Base-by-base conservation (phyloP, 2,329 filamentous ascomycete genomes). In the Elsinoe necatrix region DNA sequence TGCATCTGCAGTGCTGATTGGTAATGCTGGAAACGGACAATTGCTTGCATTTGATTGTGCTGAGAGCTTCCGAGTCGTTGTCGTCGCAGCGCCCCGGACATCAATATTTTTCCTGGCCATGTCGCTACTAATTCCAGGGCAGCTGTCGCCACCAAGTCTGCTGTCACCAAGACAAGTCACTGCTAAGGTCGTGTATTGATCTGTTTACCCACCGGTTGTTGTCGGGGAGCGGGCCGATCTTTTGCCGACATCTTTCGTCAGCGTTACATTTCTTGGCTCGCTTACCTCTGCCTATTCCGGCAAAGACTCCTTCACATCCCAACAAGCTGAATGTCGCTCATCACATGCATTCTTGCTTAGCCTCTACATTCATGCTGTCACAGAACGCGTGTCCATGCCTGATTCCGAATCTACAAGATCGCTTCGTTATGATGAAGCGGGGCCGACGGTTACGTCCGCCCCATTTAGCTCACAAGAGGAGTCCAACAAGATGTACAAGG, bases 41-140 rank as follows among this genome's bases (percentile, higher is more conserved):
- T 45, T 25, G 41, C 4, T 20, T 4, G 23, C 12, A 7, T 11
- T 6, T 11, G n/a, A 20, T 21, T 12, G 4, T 25, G 20, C 41
- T n/a, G 41, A 27, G 2, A 9, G 12, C 41, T 45, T 16, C 20
- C 20, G 41, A n/a, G 14, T 25, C 6, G 9, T 45, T 25, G 45
- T 12, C 23, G 5, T 9, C 45, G 21, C 18, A 12, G 41, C 18
- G 8, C 5, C n/a, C 18, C 11, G 27, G 14, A 12, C 39, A 52
- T 52, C 41, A 48, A 37, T 56, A 37, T 56, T 56, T 29, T 48
- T 56, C 41, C 41, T 56, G 27, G 54, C 54, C 54, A 56, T 56
- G 2, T 56, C 52, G 14, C 34, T 3, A 21, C n/a, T 23, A 3
- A 3, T 18, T 2, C 5, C 8, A 14, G 14, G n/a, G 25, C 9